A percentile compares a stretch with the other conserved stretches of the same genome.
Evolutionary conservation across 2,329 filamentous ascomycete genomes (phyloP).

Genomic region (Curvularia sp.): DNA sequence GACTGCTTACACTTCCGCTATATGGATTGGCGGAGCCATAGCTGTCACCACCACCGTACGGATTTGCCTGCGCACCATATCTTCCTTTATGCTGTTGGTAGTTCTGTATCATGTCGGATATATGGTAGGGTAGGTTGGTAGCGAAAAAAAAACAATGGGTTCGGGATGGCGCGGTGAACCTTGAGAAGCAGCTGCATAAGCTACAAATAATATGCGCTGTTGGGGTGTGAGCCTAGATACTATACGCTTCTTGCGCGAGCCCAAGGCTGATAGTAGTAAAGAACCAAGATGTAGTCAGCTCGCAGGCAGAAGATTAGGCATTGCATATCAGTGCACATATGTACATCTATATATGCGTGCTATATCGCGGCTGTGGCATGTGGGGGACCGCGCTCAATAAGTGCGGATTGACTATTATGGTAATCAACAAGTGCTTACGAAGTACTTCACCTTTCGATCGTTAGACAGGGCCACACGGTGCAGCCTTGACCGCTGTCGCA

Average conservation of each 20-base stretch:
- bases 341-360: too few relatives aligned
- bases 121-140: constrained; percentile 17
- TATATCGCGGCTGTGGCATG: too few relatives aligned
- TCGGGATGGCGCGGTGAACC: constrained; percentile 32
- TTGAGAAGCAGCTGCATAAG: constrained; percentile 33
- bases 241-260: too few relatives aligned
- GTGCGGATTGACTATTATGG: too few relatives aligned
- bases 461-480: too few relatives aligned
- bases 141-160: constrained; percentile 9
- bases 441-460: too few relatives aligned
- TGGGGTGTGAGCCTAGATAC: constrained; percentile 9
- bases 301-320: not conserved
- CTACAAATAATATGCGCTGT: constrained; percentile 34
- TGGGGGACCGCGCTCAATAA: too few relatives aligned
- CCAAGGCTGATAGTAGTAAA: constrained; percentile 10
- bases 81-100: constrained; percentile 60
- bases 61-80: constrained; percentile 38
- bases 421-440: too few relatives aligned
- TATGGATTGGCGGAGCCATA: constrained; percentile 42
- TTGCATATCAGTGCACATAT: too few relatives aligned
- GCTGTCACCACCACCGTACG: constrained; percentile 48
- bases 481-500: too few relatives aligned
- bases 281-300: constrained; percentile 9
- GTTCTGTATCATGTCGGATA: constrained; percentile 41
- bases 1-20: too few relatives aligned